These are phyloP conservation scores for Clarireedia hainanense DNA, from an alignment of 2,329 filamentous ascomycete genomes.

Conservation along the genomic window DNA sequence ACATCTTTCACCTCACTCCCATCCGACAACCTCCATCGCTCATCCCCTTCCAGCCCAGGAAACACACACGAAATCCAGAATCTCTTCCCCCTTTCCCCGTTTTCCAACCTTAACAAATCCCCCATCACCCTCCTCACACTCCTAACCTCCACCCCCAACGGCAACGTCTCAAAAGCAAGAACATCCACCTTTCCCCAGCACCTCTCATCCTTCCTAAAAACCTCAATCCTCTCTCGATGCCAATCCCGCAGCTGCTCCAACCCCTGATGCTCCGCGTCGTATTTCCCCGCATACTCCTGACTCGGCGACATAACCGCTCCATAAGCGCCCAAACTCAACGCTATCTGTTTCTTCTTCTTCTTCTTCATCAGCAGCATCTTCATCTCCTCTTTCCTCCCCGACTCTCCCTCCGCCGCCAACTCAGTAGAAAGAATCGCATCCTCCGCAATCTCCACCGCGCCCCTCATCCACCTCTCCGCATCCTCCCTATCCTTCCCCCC, in stretches of 20 bases:
- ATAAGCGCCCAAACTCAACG: slow-evolving; percentile 57
- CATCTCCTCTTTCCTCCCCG: slow-evolving; percentile 27
- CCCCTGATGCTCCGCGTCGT: slow-evolving; percentile 42
- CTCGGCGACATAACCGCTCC: slow-evolving; percentile 59
- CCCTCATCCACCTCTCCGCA: slow-evolving; percentile 38
- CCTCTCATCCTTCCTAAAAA: slow-evolving; percentile 34
- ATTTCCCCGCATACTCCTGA: slow-evolving; percentile 56
- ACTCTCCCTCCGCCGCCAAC: neutral
- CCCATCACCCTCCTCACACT: slow-evolving; percentile 39
- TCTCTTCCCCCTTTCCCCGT: neutral
- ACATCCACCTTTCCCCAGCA: slow-evolving; percentile 36
- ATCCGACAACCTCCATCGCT: slow-evolving; percentile 47
- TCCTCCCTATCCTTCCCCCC: slow-evolving; percentile 18
- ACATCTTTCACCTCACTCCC: slow-evolving; percentile 40
- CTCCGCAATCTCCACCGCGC: slow-evolving; percentile 32
- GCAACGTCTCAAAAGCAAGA: slow-evolving; percentile 60
- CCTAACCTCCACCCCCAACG: slow-evolving; percentile 51
- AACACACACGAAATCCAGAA: slow-evolving; percentile 59
- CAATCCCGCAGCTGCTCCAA: slow-evolving; percentile 42
- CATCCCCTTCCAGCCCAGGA: slow-evolving; percentile 34
- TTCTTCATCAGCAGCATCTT: neutral
- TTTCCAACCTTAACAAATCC: neutral
- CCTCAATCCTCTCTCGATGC: slow-evolving; percentile 46
- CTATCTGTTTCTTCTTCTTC: slow-evolving; percentile 30
- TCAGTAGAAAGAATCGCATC: slow-evolving; percentile 22